Evolutionary conservation across 306 rosid genomes (phyloP).

Genomic region (Morella rubra): DNA sequence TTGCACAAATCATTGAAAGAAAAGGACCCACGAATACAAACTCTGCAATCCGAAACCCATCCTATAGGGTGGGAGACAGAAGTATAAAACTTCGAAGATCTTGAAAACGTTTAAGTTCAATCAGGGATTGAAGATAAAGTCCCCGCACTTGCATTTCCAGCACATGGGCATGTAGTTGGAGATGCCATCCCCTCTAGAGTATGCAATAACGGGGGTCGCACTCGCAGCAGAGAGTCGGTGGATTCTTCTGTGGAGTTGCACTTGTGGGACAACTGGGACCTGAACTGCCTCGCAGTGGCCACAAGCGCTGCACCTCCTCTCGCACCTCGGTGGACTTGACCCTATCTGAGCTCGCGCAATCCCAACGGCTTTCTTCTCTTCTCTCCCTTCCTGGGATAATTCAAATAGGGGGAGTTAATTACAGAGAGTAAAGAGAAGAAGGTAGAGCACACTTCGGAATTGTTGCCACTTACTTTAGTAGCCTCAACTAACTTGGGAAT

Average conservation of each 20-base stretch:
- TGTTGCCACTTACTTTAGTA: constrained; percentile 36
- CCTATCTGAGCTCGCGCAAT: constrained; percentile 47
- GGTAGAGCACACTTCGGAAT: neutral
- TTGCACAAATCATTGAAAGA: too few relatives aligned
- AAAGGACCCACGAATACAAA: too few relatives aligned
- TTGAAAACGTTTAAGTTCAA: neutral
- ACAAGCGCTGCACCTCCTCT: constrained; percentile 51
- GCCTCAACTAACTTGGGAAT: constrained; percentile 40
- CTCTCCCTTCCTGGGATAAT: constrained; percentile 30
- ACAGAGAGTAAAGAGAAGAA: neutral
- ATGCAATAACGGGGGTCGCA: constrained; percentile 12
- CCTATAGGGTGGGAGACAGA: too few relatives aligned
- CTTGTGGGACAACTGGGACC: constrained; percentile 55
- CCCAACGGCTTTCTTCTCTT: constrained; percentile 22
- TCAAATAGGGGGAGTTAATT: neutral
- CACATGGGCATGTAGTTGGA: constrained; percentile 85
- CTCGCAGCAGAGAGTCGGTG: constrained; percentile 18
- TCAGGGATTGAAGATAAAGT: constrained; percentile 67
- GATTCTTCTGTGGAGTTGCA: constrained; percentile 32
- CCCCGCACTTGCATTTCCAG: constrained; percentile 88
- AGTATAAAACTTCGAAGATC: too few relatives aligned
- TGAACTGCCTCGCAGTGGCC: constrained; percentile 78
- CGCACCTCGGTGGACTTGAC: constrained; percentile 78
- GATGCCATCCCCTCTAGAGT: constrained; percentile 54
- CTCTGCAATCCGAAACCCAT: neutral